Conservation (phyloP, 2,329 filamentous ascomycete genomes). For the Periconia sp. region DNA sequence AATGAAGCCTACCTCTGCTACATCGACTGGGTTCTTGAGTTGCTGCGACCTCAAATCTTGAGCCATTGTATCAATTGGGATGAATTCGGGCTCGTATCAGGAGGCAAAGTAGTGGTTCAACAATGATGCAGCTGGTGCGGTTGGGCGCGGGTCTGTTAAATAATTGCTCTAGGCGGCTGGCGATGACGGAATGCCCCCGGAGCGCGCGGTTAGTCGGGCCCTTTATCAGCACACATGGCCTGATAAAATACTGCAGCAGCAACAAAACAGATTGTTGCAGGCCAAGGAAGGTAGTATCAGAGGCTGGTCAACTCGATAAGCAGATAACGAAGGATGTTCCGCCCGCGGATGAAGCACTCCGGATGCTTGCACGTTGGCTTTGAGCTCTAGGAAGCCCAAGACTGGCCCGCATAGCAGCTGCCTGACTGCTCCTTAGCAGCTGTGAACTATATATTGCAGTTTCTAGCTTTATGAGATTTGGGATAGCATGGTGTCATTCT, state of each 20-base stretch:
- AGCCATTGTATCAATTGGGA: slow-evolving; percentile 33
- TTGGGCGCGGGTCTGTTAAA: slow-evolving; percentile 19
- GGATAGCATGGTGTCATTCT: too few relatives aligned
- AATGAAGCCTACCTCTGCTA: slow-evolving; percentile 57
- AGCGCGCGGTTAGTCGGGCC: not conserved
- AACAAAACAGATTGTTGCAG: not conserved
- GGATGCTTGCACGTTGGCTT: too few relatives aligned
- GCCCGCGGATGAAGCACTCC: too few relatives aligned
- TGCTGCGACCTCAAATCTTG: slow-evolving; percentile 49
- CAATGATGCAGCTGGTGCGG: slow-evolving; percentile 11
- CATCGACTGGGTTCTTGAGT: slow-evolving; percentile 57
- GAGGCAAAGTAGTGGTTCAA: slow-evolving; percentile 5
- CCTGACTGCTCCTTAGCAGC: too few relatives aligned
- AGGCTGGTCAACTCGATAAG: too few relatives aligned
- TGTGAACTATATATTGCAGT: too few relatives aligned
- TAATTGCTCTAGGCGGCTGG: not conserved
- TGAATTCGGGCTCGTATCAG: not conserved
- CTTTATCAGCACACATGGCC: slow-evolving; percentile 16
- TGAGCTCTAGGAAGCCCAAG: too few relatives aligned
- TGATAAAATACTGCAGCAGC: slow-evolving; percentile 5
- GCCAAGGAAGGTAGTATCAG: too few relatives aligned
- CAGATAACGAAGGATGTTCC: too few relatives aligned
- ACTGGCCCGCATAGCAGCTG: too few relatives aligned
- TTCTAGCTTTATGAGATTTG: too few relatives aligned
- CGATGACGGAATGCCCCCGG: slow-evolving; percentile 8